phyloP scores from a whole-genome alignment of 106 monocot species.

The Platanthera zijinensis region DNA sequence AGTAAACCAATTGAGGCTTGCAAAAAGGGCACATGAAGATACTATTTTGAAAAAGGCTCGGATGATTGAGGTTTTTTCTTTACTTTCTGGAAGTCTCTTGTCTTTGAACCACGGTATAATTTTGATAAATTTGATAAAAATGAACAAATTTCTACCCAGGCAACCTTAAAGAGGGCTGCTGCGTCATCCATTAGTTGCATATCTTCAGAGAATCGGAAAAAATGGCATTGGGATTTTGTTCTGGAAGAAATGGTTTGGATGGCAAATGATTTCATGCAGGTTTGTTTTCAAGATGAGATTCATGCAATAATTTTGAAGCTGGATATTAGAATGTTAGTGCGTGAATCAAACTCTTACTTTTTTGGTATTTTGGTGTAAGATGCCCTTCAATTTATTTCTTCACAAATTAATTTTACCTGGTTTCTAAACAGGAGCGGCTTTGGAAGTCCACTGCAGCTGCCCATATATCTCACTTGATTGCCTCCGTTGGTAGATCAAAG shows the following conservation, averaged over 20 bases:
- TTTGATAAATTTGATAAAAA: slow-evolving; percentile 7
- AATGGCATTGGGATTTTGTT: slow-evolving; percentile 96
- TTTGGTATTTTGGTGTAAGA: neutral
- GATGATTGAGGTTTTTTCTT: slow-evolving; percentile 62
- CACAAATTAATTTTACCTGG: neutral
- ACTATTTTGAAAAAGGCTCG: slow-evolving; percentile 67
- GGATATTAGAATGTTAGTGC: neutral
- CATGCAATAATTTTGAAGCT: neutral
- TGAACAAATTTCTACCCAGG: slow-evolving; percentile 34
- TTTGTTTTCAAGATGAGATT: slow-evolving; percentile 19
- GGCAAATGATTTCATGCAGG: slow-evolving; percentile 99
- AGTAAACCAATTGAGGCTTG: slow-evolving; percentile 19
- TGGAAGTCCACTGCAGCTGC: slow-evolving; percentile 86
- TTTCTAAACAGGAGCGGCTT: slow-evolving; percentile 54
- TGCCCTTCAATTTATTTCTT: slow-evolving; percentile 1
- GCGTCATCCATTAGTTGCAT: slow-evolving; percentile 36
- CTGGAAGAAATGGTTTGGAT: slow-evolving; percentile 99
- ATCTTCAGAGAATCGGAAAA: slow-evolving; percentile 36
- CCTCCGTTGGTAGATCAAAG: slow-evolving; percentile 31
- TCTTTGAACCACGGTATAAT: neutral
- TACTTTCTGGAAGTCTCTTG: neutral
- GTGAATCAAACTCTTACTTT: neutral
- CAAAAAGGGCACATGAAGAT: slow-evolving; percentile 68
- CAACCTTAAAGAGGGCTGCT: slow-evolving; percentile 47
- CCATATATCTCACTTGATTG: slow-evolving; percentile 43